Base-by-base conservation (phyloP, 768 basidiomycete genomes). In the Podaxis mareebaensis region DNA sequence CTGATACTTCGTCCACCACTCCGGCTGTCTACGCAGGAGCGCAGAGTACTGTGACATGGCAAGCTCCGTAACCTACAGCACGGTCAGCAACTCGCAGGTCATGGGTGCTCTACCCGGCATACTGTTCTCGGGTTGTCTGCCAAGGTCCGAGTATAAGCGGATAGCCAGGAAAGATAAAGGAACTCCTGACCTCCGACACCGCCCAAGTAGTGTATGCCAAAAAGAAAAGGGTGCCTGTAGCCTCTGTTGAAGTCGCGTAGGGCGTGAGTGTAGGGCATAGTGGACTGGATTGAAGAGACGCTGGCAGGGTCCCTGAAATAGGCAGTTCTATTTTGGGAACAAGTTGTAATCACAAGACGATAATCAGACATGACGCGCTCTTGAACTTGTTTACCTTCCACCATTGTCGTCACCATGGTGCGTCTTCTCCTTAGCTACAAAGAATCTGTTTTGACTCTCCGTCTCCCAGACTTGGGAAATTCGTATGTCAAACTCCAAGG, bases 401-500 rank as follows among this genome's bases (percentile, higher is more conserved):
- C 42, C 28, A 22, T 49, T 40, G 26, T 38, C 20, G 28, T 30
- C 28, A 39, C 4, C 53, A 57, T 57, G 51, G 60, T 51, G 39
- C 28, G 38, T 20, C 44, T 6, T 30, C 26, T 39, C 13, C 22
- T 49, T 15, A 6, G 24, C 30, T 67, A 65, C 67, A 54, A 33
- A 64, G 42, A 30, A 22, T 17, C 10, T 48, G 30, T 15, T 55
- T 51, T 26, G 33, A 39, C 3, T 49, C 7, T 20, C 17, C 53
- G 68, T 69, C 64, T 68, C 42, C 55, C 71, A 67, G 60, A 58
- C 53, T 46, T 98, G 94, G 95, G 93, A 97, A 85, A 80, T 98
- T 66, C 89, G 93, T 64, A 84, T 93, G 80, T 96, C 94, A 49
- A 86, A 75, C 71, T 90, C 92, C 22, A 87, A 87, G 70, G 74